phyloP scores from a whole-genome alignment of 106 monocot species.

The Cymbidium sinense region DNA sequence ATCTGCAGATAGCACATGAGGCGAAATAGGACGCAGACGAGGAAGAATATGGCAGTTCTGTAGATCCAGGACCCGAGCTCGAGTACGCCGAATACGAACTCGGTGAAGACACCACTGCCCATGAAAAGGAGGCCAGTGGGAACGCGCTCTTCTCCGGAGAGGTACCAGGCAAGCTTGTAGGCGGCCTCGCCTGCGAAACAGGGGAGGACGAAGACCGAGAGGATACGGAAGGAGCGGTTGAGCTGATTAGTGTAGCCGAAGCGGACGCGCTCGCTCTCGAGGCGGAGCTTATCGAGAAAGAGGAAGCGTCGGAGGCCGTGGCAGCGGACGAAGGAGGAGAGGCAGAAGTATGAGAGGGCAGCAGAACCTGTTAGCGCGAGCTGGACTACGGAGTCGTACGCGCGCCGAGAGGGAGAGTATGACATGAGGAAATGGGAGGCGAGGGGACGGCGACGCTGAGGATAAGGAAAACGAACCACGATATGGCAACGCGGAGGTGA shows the following conservation, averaged over 20 bases:
- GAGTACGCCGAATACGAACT: slow-evolving; percentile 28
- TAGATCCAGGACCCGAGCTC: slow-evolving; percentile 79
- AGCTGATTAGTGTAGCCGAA: slow-evolving; percentile 57
- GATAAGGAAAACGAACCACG: slow-evolving; percentile 63
- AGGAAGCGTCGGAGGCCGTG: slow-evolving; percentile 76
- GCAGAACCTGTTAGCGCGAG: slow-evolving; percentile 45
- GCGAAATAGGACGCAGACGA: slow-evolving; percentile 77
- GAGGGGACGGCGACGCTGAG: slow-evolving; percentile 41
- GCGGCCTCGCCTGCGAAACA: slow-evolving; percentile 44
- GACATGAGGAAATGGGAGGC: slow-evolving; percentile 35
- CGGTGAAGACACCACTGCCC: slow-evolving; percentile 18
- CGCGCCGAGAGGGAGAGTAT: slow-evolving; percentile 21
- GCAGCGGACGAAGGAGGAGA: slow-evolving; percentile 43
- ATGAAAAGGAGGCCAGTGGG: slow-evolving; percentile 21
- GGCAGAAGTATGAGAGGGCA: slow-evolving; percentile 51
- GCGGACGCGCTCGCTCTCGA: slow-evolving; percentile 63
- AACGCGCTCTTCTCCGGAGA: slow-evolving; percentile 19
- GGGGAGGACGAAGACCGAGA: slow-evolving; percentile 60
- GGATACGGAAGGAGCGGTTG: slow-evolving; percentile 45
- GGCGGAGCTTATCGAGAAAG: slow-evolving; percentile 62
- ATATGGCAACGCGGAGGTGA: slow-evolving; percentile 6
- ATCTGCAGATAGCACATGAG: slow-evolving; percentile 79
- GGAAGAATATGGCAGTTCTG: slow-evolving; percentile 62
- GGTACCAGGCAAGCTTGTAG: slow-evolving; percentile 76
- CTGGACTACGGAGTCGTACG: slow-evolving; percentile 62